Evolutionary conservation across 768 basidiomycete genomes (phyloP).

Genomic region (Lactifluus pinguis): DNA sequence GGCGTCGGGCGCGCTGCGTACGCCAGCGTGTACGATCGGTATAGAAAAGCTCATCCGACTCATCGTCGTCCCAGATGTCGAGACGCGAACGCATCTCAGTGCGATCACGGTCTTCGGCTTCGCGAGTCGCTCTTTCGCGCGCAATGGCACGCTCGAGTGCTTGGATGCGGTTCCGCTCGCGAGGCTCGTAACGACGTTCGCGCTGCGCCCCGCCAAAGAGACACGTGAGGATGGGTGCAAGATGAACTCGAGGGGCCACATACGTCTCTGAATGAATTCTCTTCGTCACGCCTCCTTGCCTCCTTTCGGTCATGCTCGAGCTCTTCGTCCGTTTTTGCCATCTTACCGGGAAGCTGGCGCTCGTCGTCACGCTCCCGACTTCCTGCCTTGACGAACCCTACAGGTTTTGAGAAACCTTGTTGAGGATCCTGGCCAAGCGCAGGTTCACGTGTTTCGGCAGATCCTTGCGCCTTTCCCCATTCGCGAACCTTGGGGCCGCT

Average conservation of each 20-base stretch:
- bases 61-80: slow-evolving; percentile 88
- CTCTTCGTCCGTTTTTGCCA: slow-evolving; percentile 76
- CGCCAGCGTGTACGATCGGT: slow-evolving; percentile 90
- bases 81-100: slow-evolving; percentile 72
- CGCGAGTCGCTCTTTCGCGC: slow-evolving; percentile 59
- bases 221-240: not conserved
- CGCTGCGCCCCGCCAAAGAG: slow-evolving; percentile 40
- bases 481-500: slow-evolving; percentile 72
- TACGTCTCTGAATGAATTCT: slow-evolving; percentile 80
- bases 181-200: slow-evolving; percentile 86
- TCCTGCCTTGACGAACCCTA: slow-evolving; percentile 73
- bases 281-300: slow-evolving; percentile 66
- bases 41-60: slow-evolving; percentile 89
- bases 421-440: slow-evolving; percentile 26
- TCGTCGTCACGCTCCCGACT: slow-evolving; percentile 34
- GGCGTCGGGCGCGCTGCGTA: slow-evolving; percentile 54
- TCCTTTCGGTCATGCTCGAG: slow-evolving; percentile 77
- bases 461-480: slow-evolving; percentile 61
- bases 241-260: slow-evolving; percentile 26
- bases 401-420: slow-evolving; percentile 72
- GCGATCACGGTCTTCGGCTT: slow-evolving; percentile 72
- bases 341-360: slow-evolving; percentile 27
- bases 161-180: slow-evolving; percentile 76
- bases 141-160: slow-evolving; percentile 67
- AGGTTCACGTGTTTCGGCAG: slow-evolving; percentile 5